These are phyloP conservation scores for Kwoniella bestiolae DNA, from an alignment of 768 basidiomycete genomes.

Conservation along the genomic window DNA sequence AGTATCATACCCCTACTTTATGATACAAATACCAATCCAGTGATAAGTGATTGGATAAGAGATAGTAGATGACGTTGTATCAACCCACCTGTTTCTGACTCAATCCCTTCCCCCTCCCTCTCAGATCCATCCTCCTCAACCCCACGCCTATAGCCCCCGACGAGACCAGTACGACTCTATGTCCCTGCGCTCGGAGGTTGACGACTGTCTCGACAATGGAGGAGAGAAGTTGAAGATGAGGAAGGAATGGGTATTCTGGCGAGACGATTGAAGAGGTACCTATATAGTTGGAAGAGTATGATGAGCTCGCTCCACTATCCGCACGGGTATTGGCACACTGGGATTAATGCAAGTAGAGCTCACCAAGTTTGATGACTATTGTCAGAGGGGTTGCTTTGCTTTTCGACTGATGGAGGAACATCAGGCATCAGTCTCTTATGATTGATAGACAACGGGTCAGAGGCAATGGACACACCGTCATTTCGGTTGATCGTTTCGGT, in stretches of 20 bases:
- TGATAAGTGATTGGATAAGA: too few species aligned
- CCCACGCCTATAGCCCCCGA: constrained; percentile 99
- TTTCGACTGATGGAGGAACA: constrained; percentile 15
- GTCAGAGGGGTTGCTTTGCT: constrained; percentile 58
- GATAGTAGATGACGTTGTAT: too few species aligned
- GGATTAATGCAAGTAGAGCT: too few species aligned
- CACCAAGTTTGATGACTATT: constrained; percentile 85
- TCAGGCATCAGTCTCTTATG: too few species aligned
- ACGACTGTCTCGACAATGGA: constrained; percentile 90
- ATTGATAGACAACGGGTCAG: too few species aligned
- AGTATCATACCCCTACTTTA: too few species aligned
- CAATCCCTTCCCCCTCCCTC: constrained; percentile 77
- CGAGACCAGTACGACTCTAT: constrained; percentile 92
- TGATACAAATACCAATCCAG: too few species aligned
- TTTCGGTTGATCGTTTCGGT: too few species aligned
- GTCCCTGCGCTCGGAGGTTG: constrained; percentile 74
- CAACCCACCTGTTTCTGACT: constrained; percentile 85
- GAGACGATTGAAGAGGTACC: constrained; percentile 97
- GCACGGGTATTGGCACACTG: too few species aligned
- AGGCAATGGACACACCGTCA: constrained; percentile 24
- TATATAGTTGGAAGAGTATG: constrained; percentile 50
- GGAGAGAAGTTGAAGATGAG: constrained; percentile 86
- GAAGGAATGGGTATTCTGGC: constrained; percentile 82
- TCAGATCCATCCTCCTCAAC: constrained; percentile 83
- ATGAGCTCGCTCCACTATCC: too few species aligned